Conservation (phyloP, 768 basidiomycete species). For the Harrya chromipes region DNA sequence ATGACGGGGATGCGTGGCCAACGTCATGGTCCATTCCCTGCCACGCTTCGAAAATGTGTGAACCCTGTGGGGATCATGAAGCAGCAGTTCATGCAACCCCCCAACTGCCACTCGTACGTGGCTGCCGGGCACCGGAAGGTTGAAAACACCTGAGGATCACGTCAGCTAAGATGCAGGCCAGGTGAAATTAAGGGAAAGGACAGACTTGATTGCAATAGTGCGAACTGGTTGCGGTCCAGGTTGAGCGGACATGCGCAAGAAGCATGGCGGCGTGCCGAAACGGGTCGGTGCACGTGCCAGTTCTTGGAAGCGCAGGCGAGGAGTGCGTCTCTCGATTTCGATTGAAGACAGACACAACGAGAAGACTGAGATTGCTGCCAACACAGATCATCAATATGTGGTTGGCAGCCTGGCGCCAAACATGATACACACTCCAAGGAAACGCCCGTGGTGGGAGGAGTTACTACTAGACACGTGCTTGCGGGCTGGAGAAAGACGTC, state of each 20-base stretch:
- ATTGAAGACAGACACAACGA: not conserved
- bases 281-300: slow-evolving; percentile 13
- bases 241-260: slow-evolving; percentile 24
- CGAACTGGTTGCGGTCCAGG: slow-evolving; percentile 15
- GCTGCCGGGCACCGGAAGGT: slow-evolving; percentile 23
- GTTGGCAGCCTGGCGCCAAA: not conserved
- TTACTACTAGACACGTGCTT: slow-evolving; percentile 18
- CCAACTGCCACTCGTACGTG: slow-evolving; percentile 23
- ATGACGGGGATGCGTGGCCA: slow-evolving; percentile 20
- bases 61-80: slow-evolving; percentile 14
- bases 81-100: slow-evolving; percentile 13
- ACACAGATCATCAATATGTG: too few species aligned
- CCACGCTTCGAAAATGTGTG: slow-evolving; percentile 27
- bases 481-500: slow-evolving; percentile 12
- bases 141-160: slow-evolving; percentile 21
- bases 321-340: not conserved
- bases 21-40: slow-evolving; percentile 26
- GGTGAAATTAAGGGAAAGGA: slow-evolving; percentile 24
- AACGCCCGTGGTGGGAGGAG: not conserved
- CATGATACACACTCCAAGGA: not conserved
- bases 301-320: not conserved
- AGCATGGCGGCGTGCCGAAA: slow-evolving; percentile 20
- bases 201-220: slow-evolving; percentile 12
- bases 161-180: slow-evolving; percentile 19
- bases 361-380: not conserved